Evolutionary conservation across 2,329 filamentous ascomycete species (phyloP).

Genomic region (Aspergillus oerlinghausenensis): DNA sequence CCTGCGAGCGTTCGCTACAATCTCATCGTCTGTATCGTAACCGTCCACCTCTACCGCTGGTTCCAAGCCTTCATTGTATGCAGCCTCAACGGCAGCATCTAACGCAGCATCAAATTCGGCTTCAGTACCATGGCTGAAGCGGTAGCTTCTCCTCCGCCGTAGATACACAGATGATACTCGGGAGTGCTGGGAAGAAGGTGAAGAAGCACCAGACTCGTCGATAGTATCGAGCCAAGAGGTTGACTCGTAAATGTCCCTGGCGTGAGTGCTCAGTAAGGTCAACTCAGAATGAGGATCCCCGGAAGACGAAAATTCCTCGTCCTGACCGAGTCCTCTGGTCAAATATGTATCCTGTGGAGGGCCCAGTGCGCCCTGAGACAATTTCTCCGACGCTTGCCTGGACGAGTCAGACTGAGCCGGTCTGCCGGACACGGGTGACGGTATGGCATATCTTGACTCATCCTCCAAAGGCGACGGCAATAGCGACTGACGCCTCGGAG

Average conservation of each 20-base stretch:
- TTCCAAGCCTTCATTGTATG: slow-evolving; percentile 88
- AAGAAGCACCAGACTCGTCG: slow-evolving; percentile 80
- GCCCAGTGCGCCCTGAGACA: not conserved
- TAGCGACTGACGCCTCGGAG: slow-evolving; percentile 36
- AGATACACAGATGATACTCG: slow-evolving; percentile 67
- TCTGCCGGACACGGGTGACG: slow-evolving; percentile 26
- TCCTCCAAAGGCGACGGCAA: slow-evolving; percentile 32
- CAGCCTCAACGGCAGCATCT: slow-evolving; percentile 92
- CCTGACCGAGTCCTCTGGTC: not conserved
- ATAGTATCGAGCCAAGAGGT: slow-evolving; percentile 94
- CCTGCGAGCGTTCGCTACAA: slow-evolving; percentile 51
- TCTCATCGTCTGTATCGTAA: slow-evolving; percentile 26
- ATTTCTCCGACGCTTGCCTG: slow-evolving; percentile 8
- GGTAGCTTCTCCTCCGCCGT: slow-evolving; percentile 65
- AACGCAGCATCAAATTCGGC: slow-evolving; percentile 91
- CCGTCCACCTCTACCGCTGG: slow-evolving; percentile 46
- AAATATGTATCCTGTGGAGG: not conserved
- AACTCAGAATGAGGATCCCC: slow-evolving; percentile 9
- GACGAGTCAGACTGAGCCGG: slow-evolving; percentile 38
- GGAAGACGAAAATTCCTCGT: not conserved
- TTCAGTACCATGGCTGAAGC: slow-evolving; percentile 68
- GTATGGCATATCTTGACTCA: slow-evolving; percentile 15
- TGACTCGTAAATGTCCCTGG: slow-evolving; percentile 65
- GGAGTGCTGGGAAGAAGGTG: slow-evolving; percentile 74
- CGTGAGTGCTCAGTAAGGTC: slow-evolving; percentile 18